phyloP scores from a whole-genome alignment of 1,139 yeast species.

The Candida gigantensis region DNA sequence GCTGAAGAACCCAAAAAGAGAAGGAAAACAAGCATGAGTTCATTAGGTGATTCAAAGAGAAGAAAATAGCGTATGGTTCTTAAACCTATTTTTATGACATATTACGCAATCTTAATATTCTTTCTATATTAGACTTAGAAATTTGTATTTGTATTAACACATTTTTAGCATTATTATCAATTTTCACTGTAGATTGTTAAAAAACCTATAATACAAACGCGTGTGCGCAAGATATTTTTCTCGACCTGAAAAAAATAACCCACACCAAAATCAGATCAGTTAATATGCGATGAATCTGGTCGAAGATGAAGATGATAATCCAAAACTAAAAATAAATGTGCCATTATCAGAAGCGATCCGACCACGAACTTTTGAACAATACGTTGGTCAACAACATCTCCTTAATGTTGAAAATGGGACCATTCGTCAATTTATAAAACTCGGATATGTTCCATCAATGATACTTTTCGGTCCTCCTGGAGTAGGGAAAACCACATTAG shows the following conservation, averaged over 20 bases:
- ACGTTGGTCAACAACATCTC: slow-evolving; percentile 44
- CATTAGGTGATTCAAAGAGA: slow-evolving; percentile 15
- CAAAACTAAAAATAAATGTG: not conserved
- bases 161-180: no score
- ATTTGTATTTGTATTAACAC: no score
- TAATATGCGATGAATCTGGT: no score
- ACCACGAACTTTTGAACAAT: slow-evolving; percentile 29
- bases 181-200: no score
- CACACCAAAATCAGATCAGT: no score
- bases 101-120: no score
- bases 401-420: slow-evolving; percentile 29
- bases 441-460: slow-evolving; percentile 48
- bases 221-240: no score
- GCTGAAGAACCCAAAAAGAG: slow-evolving; percentile 25
- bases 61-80: slow-evolving; percentile 16
- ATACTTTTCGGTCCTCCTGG: slow-evolving; percentile 49
- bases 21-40: slow-evolving; percentile 20
- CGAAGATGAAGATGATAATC: no score
- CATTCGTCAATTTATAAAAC: slow-evolving; percentile 32
- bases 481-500: slow-evolving; percentile 49
- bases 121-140: no score
- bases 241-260: no score
- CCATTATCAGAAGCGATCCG: slow-evolving; percentile 15
- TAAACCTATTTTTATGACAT: no score
- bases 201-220: no score